Percentiles rank a stretch among this genome's conserved stretches.
Conservation (phyloP, 164 flowering plant genomes). For the Chimonanthus salicifolius region DNA sequence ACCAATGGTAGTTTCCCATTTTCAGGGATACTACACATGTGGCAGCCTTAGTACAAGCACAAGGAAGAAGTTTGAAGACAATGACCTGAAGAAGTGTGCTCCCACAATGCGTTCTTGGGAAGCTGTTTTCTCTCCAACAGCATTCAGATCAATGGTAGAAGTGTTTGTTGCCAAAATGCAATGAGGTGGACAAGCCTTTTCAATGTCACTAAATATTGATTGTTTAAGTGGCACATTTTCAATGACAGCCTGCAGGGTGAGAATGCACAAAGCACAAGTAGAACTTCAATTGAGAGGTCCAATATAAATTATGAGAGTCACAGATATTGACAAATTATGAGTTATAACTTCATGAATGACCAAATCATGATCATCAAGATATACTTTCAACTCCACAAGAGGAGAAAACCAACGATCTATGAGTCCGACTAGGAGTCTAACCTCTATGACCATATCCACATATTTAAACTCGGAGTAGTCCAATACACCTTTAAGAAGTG, state of each 20-base stretch:
- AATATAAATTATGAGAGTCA: background rate
- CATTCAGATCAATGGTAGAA: constrained; percentile 84
- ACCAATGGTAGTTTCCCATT: background rate
- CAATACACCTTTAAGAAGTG: constrained; percentile 68
- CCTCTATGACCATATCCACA: constrained; percentile 99
- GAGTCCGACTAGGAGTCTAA: constrained; percentile 12
- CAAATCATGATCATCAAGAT: background rate
- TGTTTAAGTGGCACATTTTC: constrained; percentile 78
- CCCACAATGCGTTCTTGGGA: constrained; percentile 85
- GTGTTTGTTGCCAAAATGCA: constrained; percentile 96
- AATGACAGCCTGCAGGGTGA: constrained; percentile 71
- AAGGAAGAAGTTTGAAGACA: background rate
- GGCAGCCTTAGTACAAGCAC: too few species aligned
- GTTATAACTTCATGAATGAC: too few species aligned
- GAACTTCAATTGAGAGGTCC: background rate
- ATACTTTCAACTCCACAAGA: constrained; percentile 1
- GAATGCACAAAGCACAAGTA: background rate
- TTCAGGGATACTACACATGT: background rate
- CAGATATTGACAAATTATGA: too few species aligned
- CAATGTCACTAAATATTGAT: constrained; percentile 75
- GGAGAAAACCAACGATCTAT: background rate
- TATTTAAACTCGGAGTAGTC: constrained; percentile 87
- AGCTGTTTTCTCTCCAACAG: constrained; percentile 71
- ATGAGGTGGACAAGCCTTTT: constrained; percentile 78
- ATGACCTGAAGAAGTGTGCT: constrained; percentile 99